Percentiles rank a stretch among this genome's conserved stretches.
Conservation (phyloP, 2,329 filamentous ascomycete genomes). For the Aspergillus phoenicis region DNA sequence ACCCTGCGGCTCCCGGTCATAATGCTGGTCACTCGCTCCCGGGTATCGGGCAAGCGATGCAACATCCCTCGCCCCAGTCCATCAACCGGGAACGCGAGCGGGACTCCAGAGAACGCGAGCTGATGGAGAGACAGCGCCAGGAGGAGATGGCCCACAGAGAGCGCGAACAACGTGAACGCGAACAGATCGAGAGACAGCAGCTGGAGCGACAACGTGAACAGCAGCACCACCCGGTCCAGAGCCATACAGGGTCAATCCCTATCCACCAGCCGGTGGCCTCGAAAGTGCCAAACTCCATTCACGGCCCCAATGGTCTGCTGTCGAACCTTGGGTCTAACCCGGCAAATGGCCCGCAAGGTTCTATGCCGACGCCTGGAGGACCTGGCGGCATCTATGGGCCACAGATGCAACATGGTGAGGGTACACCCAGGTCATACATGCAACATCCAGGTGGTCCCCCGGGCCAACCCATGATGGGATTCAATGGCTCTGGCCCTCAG, state of each 20-base stretch:
- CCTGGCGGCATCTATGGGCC: constrained; percentile 70
- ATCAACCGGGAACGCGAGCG: constrained; percentile 50
- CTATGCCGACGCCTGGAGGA: constrained; percentile 62
- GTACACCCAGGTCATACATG: constrained; percentile 57
- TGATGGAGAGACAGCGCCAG: constrained; percentile 53
- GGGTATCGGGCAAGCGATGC: constrained; percentile 46
- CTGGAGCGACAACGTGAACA: constrained; percentile 58
- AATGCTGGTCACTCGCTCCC: constrained; percentile 42
- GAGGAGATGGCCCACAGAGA: constrained; percentile 62
- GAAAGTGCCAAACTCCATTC: constrained; percentile 76
- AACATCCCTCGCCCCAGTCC: constrained; percentile 45
- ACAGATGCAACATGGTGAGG: constrained; percentile 63
- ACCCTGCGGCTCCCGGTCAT: constrained; percentile 41
- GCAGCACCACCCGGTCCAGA: constrained; percentile 76
- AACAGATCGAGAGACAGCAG: constrained; percentile 57
- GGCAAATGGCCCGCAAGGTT: constrained; percentile 54
- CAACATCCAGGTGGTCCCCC: constrained; percentile 63
- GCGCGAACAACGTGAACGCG: constrained; percentile 56
- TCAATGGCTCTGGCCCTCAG: constrained; percentile 46
- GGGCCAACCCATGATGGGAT: constrained; percentile 56
- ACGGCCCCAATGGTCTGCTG: constrained; percentile 87
- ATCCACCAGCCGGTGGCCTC: constrained; percentile 93
- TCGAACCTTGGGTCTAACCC: constrained; percentile 68
- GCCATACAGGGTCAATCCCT: constrained; percentile 82
- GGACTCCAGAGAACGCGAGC: constrained; percentile 59